Percentiles rank a stretch among this genome's conserved stretches.
Conservation (phyloP, 345 rosid genomes). For the Brassica napus region Da-Ae NC_063438.1:8171501-8172000, state of each 20-base stretch:
- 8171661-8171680: conserved; percentile 65
- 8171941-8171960: conserved; percentile 57
- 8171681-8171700: conserved; percentile 66
- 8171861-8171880: conserved; percentile 56
- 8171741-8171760: conserved; percentile 56
- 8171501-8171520: conserved; percentile 77
- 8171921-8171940: conserved; percentile 57
- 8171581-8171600: conserved; percentile 67
- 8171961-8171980: conserved; percentile 71
- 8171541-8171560: conserved; percentile 62
- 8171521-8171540: conserved; percentile 49
- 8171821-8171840: conserved; percentile 55
- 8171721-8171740: conserved; percentile 45
- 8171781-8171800: conserved; percentile 70
- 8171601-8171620: conserved; percentile 54
- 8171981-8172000: conserved; percentile 72
- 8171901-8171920: conserved; percentile 68
- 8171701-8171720: conserved; percentile 61
- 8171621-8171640: conserved; percentile 50
- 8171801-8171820: conserved; percentile 69
- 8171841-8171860: conserved; percentile 51
- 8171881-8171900: conserved; percentile 73
- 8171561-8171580: conserved; percentile 84
- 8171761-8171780: conserved; percentile 65
- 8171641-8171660: conserved; percentile 59